These are phyloP conservation scores for Fragosphaeria purpurea DNA, from an alignment of 2,329 filamentous ascomycete genomes.

Conservation along the genomic window DNA sequence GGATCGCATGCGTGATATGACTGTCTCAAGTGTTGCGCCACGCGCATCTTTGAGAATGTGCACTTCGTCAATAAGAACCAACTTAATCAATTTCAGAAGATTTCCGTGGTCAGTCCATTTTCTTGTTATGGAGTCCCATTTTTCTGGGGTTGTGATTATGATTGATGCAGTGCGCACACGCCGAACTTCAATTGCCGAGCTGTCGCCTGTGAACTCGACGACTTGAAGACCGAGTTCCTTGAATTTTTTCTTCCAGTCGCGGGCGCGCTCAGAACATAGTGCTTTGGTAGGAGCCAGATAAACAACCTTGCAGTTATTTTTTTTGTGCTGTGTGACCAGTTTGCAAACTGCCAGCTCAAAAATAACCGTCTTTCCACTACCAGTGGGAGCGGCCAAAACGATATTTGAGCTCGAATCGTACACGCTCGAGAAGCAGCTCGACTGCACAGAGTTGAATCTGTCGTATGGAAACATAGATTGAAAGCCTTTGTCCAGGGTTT, in stretches of 20 bases:
- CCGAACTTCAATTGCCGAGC: conserved; percentile 53
- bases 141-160: conserved; percentile 81
- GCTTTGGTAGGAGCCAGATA: conserved; percentile 83
- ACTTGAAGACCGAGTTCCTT: conserved; percentile 55
- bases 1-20: conserved; percentile 81
- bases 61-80: conserved; percentile 81
- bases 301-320: conserved; percentile 64
- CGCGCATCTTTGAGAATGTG: conserved; percentile 74
- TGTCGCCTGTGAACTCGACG: conserved; percentile 75
- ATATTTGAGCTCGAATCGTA: conserved; percentile 65
- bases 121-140: conserved; percentile 82
- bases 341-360: conserved; percentile 76
- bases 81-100: conserved; percentile 62
- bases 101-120: conserved; percentile 76
- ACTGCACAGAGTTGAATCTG: conserved; percentile 74
- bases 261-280: conserved; percentile 64
- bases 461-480: conserved; percentile 61
- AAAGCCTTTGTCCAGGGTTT: conserved; percentile 55
- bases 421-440: conserved; percentile 60
- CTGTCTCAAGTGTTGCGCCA: conserved; percentile 70
- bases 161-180: conserved; percentile 66
- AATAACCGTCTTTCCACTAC: conserved; percentile 75
- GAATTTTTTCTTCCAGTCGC: conserved; percentile 73
- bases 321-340: conserved; percentile 44
- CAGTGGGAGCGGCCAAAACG: conserved; percentile 71